phyloP scores from a whole-genome alignment of 257 asterid species.

The Ilex aquifolium region DNA sequence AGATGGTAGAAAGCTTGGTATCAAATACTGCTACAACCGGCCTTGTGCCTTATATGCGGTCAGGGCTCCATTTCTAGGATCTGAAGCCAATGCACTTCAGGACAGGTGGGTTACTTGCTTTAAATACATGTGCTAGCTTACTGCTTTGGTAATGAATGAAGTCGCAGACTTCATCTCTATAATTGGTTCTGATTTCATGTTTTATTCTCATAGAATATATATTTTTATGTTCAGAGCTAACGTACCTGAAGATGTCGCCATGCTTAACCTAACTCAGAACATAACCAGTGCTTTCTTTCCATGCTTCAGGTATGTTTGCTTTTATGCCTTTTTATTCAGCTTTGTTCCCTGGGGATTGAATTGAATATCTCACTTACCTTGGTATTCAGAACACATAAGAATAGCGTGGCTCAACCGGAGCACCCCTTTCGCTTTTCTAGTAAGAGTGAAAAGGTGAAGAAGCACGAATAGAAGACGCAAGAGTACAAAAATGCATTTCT shows the following conservation, averaged over 20 bases:
- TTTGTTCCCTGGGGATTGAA: too few species aligned
- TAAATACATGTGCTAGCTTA: constrained; percentile 5
- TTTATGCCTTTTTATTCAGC: not conserved
- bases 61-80: constrained; percentile 46
- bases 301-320: constrained; percentile 58
- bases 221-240: constrained; percentile 26
- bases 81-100: constrained; percentile 23
- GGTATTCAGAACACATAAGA: too few species aligned
- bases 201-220: constrained; percentile 1
- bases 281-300: constrained; percentile 85
- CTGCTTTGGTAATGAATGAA: too few species aligned
- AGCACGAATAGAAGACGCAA: too few species aligned
- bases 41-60: constrained; percentile 83
- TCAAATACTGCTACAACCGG: constrained; percentile 76
- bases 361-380: too few species aligned
- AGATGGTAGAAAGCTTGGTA: constrained; percentile 71
- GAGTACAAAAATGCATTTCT: too few species aligned
- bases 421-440: too few species aligned
- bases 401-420: too few species aligned
- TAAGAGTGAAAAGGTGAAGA: too few species aligned
- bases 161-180: too few species aligned
- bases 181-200: not conserved
- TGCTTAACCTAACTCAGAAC: constrained; percentile 47
- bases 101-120: constrained; percentile 28
- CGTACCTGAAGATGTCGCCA: constrained; percentile 36